A percentile compares a stretch with the other conserved stretches of the same genome.
Conservation (phyloP, 805 yeast genomes). For the Komagataella pseudopastoris region DNA sequence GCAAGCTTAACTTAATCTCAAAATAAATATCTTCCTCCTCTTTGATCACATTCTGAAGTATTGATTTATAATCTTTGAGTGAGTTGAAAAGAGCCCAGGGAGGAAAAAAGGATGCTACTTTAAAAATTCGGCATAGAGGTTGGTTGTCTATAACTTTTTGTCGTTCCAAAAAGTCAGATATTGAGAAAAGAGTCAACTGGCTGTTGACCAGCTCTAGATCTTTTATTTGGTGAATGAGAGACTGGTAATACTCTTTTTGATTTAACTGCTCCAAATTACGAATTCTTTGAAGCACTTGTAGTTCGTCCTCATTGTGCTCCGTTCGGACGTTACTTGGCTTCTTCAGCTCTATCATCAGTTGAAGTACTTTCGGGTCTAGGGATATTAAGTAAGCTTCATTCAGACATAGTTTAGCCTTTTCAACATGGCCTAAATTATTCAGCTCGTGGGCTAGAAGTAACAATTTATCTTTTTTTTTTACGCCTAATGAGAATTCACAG, state of each 20-base stretch:
- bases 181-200: neutral
- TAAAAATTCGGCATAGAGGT: neutral
- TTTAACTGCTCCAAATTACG: neutral
- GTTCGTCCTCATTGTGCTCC: neutral
- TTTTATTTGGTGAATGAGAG: neutral
- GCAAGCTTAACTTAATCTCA: neutral
- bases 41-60: neutral
- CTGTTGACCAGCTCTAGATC: neutral
- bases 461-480: neutral
- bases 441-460: neutral
- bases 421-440: neutral
- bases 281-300: neutral
- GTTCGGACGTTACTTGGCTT: neutral
- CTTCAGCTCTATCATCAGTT: neutral
- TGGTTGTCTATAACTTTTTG: neutral
- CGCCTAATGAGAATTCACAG: neutral
- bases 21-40: neutral
- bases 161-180: neutral
- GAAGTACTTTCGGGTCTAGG: neutral
- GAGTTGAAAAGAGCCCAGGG: neutral
- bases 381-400: neutral
- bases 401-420: neutral
- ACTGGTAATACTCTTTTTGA: neutral
- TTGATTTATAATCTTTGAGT: neutral
- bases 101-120: neutral